phyloP scores from a whole-genome alignment of 2,329 filamentous ascomycete genomes.

The Sclerotinia trifoliorum region DNA sequence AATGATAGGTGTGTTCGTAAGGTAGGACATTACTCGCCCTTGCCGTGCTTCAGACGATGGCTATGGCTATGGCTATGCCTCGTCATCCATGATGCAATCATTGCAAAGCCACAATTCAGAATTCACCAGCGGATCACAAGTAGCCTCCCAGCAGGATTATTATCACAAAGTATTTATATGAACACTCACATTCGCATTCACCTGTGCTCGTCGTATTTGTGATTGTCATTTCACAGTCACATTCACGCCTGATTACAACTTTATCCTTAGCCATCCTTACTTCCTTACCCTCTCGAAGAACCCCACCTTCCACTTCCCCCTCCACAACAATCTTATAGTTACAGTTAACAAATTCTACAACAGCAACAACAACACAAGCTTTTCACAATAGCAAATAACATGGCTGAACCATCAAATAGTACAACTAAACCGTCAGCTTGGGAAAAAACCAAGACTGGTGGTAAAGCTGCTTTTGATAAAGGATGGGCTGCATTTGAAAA shows the following conservation, averaged over 20 bases:
- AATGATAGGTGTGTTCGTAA: constrained; percentile 8
- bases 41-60: not conserved
- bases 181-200: constrained; percentile 5
- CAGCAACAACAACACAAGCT: not conserved
- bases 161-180: not conserved
- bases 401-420: not conserved
- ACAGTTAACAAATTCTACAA: not conserved
- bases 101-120: constrained; percentile 13
- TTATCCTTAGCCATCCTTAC: not conserved
- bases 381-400: not conserved
- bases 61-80: constrained; percentile 7
- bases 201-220: not conserved
- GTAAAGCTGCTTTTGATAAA: constrained; percentile 24
- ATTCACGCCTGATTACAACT: not conserved
- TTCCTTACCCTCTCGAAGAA: not conserved
- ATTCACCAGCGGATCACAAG: not conserved
- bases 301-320: not conserved
- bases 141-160: not conserved
- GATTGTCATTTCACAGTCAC: not conserved
- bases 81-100: constrained; percentile 14
- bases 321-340: not conserved
- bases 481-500: constrained; percentile 24
- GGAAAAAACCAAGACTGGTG: constrained; percentile 21
- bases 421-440: constrained; percentile 12
- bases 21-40: too few relatives aligned